Conservation (phyloP, 805 yeast genomes). For the Pichia thaimueangensis region DNA sequence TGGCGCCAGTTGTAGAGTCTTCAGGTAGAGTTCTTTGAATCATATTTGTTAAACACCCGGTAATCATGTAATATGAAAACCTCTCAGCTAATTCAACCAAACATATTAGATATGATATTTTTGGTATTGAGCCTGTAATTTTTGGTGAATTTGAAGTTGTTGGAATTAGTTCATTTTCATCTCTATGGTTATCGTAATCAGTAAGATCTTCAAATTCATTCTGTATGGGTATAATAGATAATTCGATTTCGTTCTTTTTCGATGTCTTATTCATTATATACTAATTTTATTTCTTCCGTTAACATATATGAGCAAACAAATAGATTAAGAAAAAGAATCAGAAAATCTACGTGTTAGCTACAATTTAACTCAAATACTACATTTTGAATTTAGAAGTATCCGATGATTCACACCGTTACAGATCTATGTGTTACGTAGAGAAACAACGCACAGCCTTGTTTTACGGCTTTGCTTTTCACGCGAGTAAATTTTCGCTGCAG, state of each 20-base stretch:
- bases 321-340: too few relatives aligned
- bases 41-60: conserved; percentile 44
- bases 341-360: too few relatives aligned
- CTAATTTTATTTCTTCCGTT: too few relatives aligned
- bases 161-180: background rate
- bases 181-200: background rate
- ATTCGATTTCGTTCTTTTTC: conserved; percentile 1
- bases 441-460: too few relatives aligned
- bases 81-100: conserved; percentile 46
- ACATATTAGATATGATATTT: conserved; percentile 25
- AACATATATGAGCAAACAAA: too few relatives aligned
- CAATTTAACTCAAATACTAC: too few relatives aligned
- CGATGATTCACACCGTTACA: too few relatives aligned
- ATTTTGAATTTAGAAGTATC: too few relatives aligned
- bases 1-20: conserved; percentile 33
- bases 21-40: conserved; percentile 44
- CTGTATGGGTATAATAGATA: background rate
- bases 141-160: background rate
- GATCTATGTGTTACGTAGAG: too few relatives aligned
- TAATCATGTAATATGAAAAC: conserved; percentile 46
- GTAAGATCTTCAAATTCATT: background rate
- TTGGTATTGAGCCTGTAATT: conserved; percentile 23
- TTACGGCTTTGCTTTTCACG: too few relatives aligned
- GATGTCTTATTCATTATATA: too few relatives aligned
- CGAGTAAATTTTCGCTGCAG: too few relatives aligned